Evolutionary conservation across 2,329 filamentous ascomycete species (phyloP), one percentile per base, ranked within the genome.

Genomic region (Tetracladium maxilliforme): DNA sequence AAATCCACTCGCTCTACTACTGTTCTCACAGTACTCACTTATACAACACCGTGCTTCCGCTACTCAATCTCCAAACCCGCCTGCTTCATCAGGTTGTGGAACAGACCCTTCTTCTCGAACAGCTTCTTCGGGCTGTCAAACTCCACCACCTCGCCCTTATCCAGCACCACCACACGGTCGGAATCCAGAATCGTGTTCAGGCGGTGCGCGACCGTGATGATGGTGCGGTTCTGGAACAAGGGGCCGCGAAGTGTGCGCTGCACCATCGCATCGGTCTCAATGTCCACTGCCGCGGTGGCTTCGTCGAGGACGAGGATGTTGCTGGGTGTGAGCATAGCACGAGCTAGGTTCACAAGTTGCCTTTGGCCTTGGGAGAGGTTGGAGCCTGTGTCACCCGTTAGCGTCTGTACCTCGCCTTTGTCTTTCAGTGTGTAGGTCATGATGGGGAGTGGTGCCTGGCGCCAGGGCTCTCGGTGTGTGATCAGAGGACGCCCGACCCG

Each of bases 271-370:
- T 78, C 72, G 14, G 72, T 78, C 52, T 77, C 64, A 21, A 77
- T 60, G 43, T 78, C 70, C 8, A 76, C 68, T 14, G 63, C 70
- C 37, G 84, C 84, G 16, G 90, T 98, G 30, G 92, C 90, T 64
- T 98, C 90, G 48, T 98, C 90, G 15, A 98, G 66, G 3, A 98
- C 86, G 32, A 98, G 66, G 42, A 98, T 95, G 52, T 95, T 95
- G 52, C 82, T 92, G 10, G 90, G 90, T 6, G 87, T 92, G 23
- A 98, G 67, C 49, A 98, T 70, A 15, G 92, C 92, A 24, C 90
- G 82, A 20, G 92, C 90, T 22, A 98, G 66, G 11, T 86, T 94
- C 26, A 98, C 69, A 31, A 98, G 72, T 54, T 98, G 90, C 26
- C 87, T 74, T 52, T 98, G 92, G 24, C 90, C 90, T 48, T 92